These are phyloP conservation scores for Pichia sp. DNA, from an alignment of 1,139 yeast genomes.

Conservation along the genomic window DNA sequence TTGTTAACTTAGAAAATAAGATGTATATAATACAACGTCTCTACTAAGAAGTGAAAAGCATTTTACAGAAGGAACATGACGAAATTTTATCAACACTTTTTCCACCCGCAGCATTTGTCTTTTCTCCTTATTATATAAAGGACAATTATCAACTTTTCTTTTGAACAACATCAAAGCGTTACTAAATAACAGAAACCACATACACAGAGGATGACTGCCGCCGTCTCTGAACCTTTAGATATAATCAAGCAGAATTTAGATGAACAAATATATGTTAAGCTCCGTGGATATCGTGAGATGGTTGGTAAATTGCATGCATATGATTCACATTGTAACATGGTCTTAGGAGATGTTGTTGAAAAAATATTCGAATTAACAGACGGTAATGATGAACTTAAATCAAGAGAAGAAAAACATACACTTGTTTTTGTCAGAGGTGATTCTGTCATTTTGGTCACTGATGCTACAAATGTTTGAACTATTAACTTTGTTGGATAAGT, in stretches of 20 bases:
- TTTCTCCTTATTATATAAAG: too few relatives aligned
- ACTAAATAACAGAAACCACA: neutral
- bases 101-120: too few relatives aligned
- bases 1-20: too few relatives aligned
- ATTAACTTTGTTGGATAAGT: neutral
- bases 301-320: slow-evolving; percentile 89
- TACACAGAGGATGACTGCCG: slow-evolving; percentile 10
- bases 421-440: slow-evolving; percentile 97
- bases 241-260: slow-evolving; percentile 81
- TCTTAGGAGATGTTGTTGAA: slow-evolving; percentile 88
- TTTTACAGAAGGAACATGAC: too few relatives aligned
- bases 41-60: too few relatives aligned
- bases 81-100: too few relatives aligned
- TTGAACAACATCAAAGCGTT: neutral
- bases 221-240: slow-evolving; percentile 67
- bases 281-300: slow-evolving; percentile 94
- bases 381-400: slow-evolving; percentile 37
- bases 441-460: slow-evolving; percentile 61
- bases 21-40: too few relatives aligned
- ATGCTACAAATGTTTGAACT: slow-evolving; percentile 23
- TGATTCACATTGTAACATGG: slow-evolving; percentile 95
- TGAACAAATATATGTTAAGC: slow-evolving; percentile 79
- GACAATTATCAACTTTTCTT: too few relatives aligned
- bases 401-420: slow-evolving; percentile 62
- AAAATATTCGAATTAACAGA: slow-evolving; percentile 58